Evolutionary conservation across 2,329 filamentous ascomycete species (phyloP), one percentile per base, ranked within the genome.

Genomic region (Aspergillus felis): DNA sequence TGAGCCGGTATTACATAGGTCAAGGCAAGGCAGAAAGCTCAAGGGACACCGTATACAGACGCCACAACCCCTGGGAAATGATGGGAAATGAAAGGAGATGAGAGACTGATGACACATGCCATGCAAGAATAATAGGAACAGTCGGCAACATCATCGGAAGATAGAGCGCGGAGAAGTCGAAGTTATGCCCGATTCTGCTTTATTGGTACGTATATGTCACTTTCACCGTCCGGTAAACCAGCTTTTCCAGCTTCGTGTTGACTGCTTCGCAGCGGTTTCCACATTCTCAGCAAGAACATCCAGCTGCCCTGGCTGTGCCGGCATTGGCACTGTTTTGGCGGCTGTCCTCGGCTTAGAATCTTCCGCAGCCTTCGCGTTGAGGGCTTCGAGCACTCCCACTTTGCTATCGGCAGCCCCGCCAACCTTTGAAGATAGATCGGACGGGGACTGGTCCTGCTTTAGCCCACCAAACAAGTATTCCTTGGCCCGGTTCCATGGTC

Each of bases 221-320:
- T 20, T 60, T 60, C 67, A 76, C 62, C 73, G 71, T 29, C 74
- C 71, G 25, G 69, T 74, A 55, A 76, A 59, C 74, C 74, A 76
- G 60, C 71, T 70, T 53, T 65, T 72, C 74, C 74, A 77, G 61
- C 74, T 68, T 61, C 67, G 68, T 48, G 70, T 64, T 50, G 66
- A 69, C 53, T 71, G 64, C 64, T 76, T 76, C 25, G 68, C 67
- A 53, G 69, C 70, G 1, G 58, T 58, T 53, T 74, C 73, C n/a
- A 64, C 72, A 51, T 74, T 74, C 55, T 69, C 66, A 2, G 71
- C 72, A 54, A 75, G 61, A 14, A 66, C 62, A 64, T 75, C 73
- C 61, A 75, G 62, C 50, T 69, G 68, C 32, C 72, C 73, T 28
- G 58, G 57, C 35, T 58, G 50, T 24, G 54, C 49, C n/a, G 48